These are phyloP conservation scores for Trichoderma reesei DNA, from an alignment of 495 filamentous ascomycete species.

Conservation along the genomic window DNA sequence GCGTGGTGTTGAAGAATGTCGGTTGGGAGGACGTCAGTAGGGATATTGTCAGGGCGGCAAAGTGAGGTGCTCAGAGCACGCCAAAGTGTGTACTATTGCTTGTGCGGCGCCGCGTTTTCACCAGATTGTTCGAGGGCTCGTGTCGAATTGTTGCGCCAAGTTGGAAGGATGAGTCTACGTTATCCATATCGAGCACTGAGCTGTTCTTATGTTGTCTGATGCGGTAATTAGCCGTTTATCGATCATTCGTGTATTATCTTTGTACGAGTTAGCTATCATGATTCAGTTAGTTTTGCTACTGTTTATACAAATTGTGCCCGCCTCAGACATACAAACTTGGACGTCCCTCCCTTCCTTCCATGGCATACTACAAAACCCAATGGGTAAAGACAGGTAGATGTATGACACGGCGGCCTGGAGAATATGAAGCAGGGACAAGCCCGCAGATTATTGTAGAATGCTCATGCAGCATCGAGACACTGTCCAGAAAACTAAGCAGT, in stretches of 20 bases:
- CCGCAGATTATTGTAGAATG: too few species aligned
- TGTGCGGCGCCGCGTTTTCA: neutral
- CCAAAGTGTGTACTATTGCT: neutral
- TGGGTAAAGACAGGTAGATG: neutral
- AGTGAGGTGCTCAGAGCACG: neutral
- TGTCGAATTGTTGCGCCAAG: neutral
- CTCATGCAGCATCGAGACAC: too few species aligned
- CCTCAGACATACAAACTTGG: neutral
- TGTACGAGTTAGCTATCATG: neutral
- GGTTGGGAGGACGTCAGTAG: constrained; percentile 47
- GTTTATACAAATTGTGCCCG: neutral
- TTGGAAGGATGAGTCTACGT: neutral
- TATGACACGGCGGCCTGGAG: too few species aligned
- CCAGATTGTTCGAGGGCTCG: neutral
- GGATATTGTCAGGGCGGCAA: constrained; percentile 27
- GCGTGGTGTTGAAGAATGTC: constrained; percentile 43
- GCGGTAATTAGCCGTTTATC: neutral
- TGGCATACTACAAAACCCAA: too few species aligned
- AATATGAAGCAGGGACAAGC: too few species aligned
- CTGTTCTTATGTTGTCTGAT: neutral
- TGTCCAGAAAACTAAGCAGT: neutral
- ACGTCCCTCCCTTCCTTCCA: too few species aligned
- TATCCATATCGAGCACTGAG: constrained; percentile 18
- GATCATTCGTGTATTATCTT: neutral
- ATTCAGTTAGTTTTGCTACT: neutral